Conservation (phyloP, 768 basidiomycete genomes). For the Mycena venus region DNA sequence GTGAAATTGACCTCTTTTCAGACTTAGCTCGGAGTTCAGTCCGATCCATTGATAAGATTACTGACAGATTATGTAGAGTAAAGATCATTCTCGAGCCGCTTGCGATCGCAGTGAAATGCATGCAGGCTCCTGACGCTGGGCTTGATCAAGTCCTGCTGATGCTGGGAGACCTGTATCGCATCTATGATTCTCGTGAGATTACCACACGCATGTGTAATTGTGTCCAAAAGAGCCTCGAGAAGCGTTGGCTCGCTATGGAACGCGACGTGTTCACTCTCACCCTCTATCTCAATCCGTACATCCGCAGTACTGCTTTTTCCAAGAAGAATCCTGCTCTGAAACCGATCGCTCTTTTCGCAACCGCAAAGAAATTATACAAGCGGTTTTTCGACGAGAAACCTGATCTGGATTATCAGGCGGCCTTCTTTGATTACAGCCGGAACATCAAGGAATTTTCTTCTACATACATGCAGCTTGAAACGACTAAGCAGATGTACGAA, state of each 20-base stretch:
- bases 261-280: too few species aligned
- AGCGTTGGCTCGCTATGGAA: too few species aligned
- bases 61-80: not conserved
- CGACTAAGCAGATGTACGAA: not conserved
- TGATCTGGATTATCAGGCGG: constrained; percentile 10
- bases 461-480: not conserved
- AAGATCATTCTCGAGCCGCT: too few species aligned
- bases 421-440: constrained; percentile 9
- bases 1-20: too few species aligned
- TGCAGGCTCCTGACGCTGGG: constrained; percentile 32
- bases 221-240: too few species aligned
- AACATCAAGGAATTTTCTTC: not conserved
- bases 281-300: too few species aligned
- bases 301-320: too few species aligned
- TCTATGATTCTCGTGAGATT: constrained; percentile 2
- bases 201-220: not conserved
- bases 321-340: too few species aligned
- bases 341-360: too few species aligned
- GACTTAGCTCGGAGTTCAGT: too few species aligned
- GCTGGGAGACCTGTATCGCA: constrained; percentile 24
- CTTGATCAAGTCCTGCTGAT: too few species aligned
- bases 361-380: too few species aligned
- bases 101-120: constrained; percentile 41
- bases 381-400: constrained; percentile 1
- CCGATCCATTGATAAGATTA: not conserved